Conservation (phyloP, 73 alveolate species). For the Symbiodinium natans region DNA sequence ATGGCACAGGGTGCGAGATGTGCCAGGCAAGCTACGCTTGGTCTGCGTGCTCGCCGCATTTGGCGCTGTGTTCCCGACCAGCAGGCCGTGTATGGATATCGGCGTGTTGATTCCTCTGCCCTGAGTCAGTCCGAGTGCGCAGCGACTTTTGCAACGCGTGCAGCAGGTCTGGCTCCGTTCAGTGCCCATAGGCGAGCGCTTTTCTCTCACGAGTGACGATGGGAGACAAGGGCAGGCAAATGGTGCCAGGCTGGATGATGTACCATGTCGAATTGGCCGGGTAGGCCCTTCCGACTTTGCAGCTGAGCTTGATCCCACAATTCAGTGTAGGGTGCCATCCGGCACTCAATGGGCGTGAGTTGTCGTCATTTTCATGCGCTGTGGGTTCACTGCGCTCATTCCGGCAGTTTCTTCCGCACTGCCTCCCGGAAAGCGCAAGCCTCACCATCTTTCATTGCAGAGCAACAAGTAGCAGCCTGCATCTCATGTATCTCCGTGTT, state of each 20-base stretch:
- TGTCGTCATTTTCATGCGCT: too few species aligned
- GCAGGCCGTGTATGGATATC: background rate
- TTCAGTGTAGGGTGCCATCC: too few species aligned
- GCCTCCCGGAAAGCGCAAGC: conserved; percentile 27
- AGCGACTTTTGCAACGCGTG: background rate
- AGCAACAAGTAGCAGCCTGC: too few species aligned
- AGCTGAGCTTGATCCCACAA: too few species aligned
- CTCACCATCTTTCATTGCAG: background rate
- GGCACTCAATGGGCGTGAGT: too few species aligned
- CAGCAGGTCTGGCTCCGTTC: background rate
- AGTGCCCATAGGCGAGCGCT: background rate
- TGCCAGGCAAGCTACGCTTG: background rate
- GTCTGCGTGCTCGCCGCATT: background rate
- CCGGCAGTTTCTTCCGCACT: conserved; percentile 60
- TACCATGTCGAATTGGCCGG: background rate
- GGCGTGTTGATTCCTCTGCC: background rate
- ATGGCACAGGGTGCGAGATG: too few species aligned
- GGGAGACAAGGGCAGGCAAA: background rate
- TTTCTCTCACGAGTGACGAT: too few species aligned
- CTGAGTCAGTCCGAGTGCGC: background rate
- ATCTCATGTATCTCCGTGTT: too few species aligned
- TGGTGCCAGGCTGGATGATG: background rate
- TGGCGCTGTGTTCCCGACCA: too few species aligned
- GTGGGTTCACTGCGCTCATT: too few species aligned
- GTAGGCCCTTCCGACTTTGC: background rate